Evolutionary conservation across 441 rosid species (phyloP).

Genomic region (Adansonia gregorii): DNA sequence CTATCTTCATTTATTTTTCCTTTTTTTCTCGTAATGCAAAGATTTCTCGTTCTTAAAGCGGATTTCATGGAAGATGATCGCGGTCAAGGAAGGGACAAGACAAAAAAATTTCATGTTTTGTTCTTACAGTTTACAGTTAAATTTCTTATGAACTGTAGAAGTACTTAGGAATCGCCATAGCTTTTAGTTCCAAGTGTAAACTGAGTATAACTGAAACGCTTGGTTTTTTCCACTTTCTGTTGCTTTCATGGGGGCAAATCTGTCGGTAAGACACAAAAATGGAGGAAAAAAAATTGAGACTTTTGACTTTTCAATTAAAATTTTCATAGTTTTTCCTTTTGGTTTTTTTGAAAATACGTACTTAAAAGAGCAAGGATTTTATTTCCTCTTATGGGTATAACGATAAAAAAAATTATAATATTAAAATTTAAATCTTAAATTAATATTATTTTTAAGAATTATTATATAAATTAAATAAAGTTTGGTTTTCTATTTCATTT

Average conservation of each 20-base stretch:
- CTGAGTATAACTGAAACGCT: background rate
- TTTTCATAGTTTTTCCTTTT: background rate
- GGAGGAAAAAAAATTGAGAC: background rate
- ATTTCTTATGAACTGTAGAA: background rate
- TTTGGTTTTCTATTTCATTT: too few relatives aligned
- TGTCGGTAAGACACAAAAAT: slow-evolving; percentile 2
- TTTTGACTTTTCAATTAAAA: background rate
- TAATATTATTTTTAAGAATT: too few relatives aligned
- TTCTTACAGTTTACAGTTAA: background rate
- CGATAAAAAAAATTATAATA: too few relatives aligned
- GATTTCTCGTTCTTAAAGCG: background rate
- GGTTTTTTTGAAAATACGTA: background rate
- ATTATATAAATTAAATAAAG: too few relatives aligned
- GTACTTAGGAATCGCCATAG: background rate
- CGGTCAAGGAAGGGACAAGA: background rate
- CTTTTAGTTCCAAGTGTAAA: background rate
- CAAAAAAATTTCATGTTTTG: background rate
- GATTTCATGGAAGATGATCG: background rate
- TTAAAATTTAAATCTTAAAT: too few relatives aligned
- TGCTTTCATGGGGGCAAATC: slow-evolving; percentile 12
- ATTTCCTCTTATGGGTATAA: too few relatives aligned
- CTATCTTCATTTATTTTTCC: background rate
- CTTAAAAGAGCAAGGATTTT: too few relatives aligned
- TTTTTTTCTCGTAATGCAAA: background rate
- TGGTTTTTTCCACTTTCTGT: slow-evolving; percentile 14